Evolutionary conservation across 306 rosid genomes (phyloP).

Genomic region (Inga laurina): DNA sequence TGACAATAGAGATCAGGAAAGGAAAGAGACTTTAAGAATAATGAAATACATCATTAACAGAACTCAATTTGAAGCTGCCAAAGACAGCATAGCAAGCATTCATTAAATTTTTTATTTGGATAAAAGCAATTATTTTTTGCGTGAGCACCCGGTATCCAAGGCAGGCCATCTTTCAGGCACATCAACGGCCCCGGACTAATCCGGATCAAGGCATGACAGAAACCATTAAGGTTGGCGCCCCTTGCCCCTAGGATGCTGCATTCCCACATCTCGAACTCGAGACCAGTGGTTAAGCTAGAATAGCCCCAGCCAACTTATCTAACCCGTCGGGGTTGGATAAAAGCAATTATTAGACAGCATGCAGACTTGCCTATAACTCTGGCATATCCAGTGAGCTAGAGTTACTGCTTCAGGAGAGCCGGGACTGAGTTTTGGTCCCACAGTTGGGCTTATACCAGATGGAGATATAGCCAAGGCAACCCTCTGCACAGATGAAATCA

Average conservation of each 20-base stretch:
- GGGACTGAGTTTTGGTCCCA: conserved; percentile 72
- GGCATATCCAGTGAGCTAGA: conserved; percentile 88
- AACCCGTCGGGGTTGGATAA: not conserved
- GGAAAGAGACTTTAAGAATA: not conserved
- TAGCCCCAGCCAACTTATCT: no score
- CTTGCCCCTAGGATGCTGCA: no score
- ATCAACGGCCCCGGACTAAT: no score
- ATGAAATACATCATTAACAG: not conserved
- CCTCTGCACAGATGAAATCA: conserved; percentile 90
- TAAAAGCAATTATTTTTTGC: not conserved
- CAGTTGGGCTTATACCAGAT: conserved; percentile 59
- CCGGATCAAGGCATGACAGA: no score
- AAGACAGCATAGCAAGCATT: not conserved
- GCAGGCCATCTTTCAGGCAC: no score
- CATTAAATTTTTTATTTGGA: not conserved
- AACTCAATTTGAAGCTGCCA: not conserved
- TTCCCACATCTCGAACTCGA: no score
- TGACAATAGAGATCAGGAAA: not conserved
- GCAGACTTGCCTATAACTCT: conserved; percentile 74
- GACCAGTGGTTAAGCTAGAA: no score
- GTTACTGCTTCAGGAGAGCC: conserved; percentile 94
- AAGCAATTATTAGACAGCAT: not conserved
- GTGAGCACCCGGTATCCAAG: no score
- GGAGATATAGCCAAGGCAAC: conserved; percentile 97
- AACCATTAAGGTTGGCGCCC: no score